These are phyloP conservation scores for Penicillium sp. DNA, from an alignment of 2,329 filamentous ascomycete species.

Conservation along the genomic window DNA sequence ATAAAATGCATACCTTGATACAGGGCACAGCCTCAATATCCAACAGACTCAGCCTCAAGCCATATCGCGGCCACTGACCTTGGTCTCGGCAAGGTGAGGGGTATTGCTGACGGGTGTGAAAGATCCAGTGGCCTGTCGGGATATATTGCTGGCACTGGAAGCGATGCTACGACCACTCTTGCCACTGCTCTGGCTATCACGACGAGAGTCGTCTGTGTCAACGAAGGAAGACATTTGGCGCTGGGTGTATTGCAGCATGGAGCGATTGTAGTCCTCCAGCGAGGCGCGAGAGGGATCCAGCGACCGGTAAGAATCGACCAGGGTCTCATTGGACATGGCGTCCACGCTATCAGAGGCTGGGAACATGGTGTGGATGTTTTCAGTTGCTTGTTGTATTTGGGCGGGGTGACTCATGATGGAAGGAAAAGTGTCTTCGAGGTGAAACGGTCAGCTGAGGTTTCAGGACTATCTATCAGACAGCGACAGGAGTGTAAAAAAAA, in stretches of 20 bases:
- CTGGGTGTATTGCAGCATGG: conserved; percentile 42
- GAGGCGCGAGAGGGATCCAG: conserved; percentile 27
- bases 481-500: not conserved
- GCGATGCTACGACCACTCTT: conserved; percentile 27
- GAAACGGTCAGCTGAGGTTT: conserved; percentile 4
- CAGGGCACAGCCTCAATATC: conserved; percentile 6
- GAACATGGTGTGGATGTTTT: conserved; percentile 21
- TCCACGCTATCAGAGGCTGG: conserved; percentile 18
- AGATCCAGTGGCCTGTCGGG: conserved; percentile 20
- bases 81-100: not conserved
- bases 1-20: conserved; percentile 6
- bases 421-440: not conserved
- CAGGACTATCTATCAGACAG: not conserved
- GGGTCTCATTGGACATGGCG: conserved; percentile 16
- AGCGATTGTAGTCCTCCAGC: conserved; percentile 41
- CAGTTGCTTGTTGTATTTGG: conserved; percentile 20
- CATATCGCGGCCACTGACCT: conserved; percentile 1
- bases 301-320: conserved; percentile 21
- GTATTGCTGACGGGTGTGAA: conserved; percentile 21
- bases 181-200: conserved; percentile 30
- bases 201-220: conserved; percentile 23
- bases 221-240: conserved; percentile 38
- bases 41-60: conserved; percentile 5
- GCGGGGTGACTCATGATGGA: conserved; percentile 21
- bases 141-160: conserved; percentile 19